Base-by-base conservation (phyloP, 2,329 filamentous ascomycete genomes). In the Chaetomium sp. region DNA sequence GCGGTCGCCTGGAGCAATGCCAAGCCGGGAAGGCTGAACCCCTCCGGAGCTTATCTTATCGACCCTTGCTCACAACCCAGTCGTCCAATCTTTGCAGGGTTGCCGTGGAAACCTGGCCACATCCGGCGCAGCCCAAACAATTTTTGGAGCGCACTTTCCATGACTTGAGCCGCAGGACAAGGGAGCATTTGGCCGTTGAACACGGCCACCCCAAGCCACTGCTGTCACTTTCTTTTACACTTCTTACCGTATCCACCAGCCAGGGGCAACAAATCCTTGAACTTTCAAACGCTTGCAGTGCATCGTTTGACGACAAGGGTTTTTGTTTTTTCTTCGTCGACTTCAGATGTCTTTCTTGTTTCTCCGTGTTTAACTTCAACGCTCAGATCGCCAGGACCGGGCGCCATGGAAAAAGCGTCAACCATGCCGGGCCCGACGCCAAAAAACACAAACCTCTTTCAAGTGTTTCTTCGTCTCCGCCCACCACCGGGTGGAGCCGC, bases 401-500 rank as follows among this genome's bases (percentile, higher is more conserved):
- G 48, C 12, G 42, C 53, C 40, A 59, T 59, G 56, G 58, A 60
- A 12, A 56, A 54, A 14, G 54, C 54, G 6, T 43, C 56, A 32
- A 51, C 34, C 53, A 60, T 59, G 61, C 56, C 60, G 38, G 51
- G 54, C n/a, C 51, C 55, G 14, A 60, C 61, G 11, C 60, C 64
- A n/a, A 73, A 63, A 67, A 62, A 66, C 34, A 65, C 68, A 57
- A 82, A 81, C 59, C 82, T 96, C 40, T 97, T 97, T 70, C 87
- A 96, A 72, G 92, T 97, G 55, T 96, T 89, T 68, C 79, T 97
- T 42, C 88, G 92, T 49, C 76, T 97, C 49, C 86, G 88, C 12
- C 88, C 88, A n/a, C 79, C 85, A 3, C 75, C 75, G 55, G 67
- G 76, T 65, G 70, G 72, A 46, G 67, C 71, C 14, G 55, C 55